These are phyloP conservation scores for Potentilla sterilis DNA, from an alignment of 306 rosid species.

Conservation along the genomic window DNA sequence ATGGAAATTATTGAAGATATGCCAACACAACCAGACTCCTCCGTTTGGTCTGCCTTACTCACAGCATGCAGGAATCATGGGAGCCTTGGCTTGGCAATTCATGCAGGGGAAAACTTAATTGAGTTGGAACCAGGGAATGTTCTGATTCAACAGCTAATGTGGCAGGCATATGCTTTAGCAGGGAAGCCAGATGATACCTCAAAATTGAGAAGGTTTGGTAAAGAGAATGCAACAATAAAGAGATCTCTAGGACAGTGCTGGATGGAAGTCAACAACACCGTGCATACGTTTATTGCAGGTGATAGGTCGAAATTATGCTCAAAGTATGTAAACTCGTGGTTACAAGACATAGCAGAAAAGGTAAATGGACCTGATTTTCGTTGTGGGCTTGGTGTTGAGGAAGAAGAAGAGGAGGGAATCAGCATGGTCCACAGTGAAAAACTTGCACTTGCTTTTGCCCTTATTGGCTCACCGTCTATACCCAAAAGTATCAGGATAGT, in stretches of 20 bases:
- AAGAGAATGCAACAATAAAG: conserved; percentile 40
- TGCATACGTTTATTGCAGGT: conserved; percentile 58
- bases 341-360: conserved; percentile 42
- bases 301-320: conserved; percentile 43
- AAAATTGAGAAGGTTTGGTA: conserved; percentile 47
- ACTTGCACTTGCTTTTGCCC: conserved; percentile 72
- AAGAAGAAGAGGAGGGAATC: conserved; percentile 71
- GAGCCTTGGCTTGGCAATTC: conserved; percentile 55
- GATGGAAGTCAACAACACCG: conserved; percentile 60
- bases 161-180: conserved; percentile 57
- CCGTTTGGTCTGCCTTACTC: conserved; percentile 67
- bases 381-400: conserved; percentile 58
- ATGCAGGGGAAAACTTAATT: conserved; percentile 57
- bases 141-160: conserved; percentile 42
- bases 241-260: conserved; percentile 66
- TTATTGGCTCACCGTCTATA: conserved; percentile 42
- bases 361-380: conserved; percentile 41
- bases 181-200: conserved; percentile 53
- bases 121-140: conserved; percentile 66
- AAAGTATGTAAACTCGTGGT: conserved; percentile 55
- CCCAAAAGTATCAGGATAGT: conserved; percentile 58
- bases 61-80: conserved; percentile 75
- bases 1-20: conserved; percentile 60
- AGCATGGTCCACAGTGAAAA: conserved; percentile 71
- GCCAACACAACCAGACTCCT: conserved; percentile 71